phyloP scores from a whole-genome alignment of 176 grass and related monocot species.

The Aegilops tauschii region DNA sequence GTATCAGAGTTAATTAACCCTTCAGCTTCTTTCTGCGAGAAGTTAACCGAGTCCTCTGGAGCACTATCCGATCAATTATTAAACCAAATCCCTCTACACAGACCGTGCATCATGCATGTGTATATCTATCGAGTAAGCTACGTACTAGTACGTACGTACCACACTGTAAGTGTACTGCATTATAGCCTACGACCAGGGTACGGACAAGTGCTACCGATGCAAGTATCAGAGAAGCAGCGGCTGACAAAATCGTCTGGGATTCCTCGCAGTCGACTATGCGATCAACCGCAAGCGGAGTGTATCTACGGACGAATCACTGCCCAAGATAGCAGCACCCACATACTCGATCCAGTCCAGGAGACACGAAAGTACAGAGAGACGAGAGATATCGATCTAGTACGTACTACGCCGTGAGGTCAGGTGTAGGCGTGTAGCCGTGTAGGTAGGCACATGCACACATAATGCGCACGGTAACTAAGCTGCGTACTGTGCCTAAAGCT shows the following conservation, averaged over 20 bases:
- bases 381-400: not conserved
- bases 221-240: no score
- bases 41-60: not conserved
- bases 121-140: no score
- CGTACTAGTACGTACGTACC: no score
- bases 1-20: not conserved
- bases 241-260: no score
- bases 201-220: no score
- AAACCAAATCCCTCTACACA: no score
- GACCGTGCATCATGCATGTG: no score
- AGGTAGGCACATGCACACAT: not conserved
- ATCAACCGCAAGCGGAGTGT: not conserved
- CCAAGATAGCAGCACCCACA: not conserved
- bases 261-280: no score
- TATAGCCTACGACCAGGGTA: no score
- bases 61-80: no score
- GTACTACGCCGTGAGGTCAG: not conserved
- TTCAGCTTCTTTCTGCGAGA: not conserved
- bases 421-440: not conserved
- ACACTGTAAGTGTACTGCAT: no score
- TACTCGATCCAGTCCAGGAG: not conserved
- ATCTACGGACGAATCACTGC: not conserved
- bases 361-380: not conserved
- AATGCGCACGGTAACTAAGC: not conserved
- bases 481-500: not conserved